Conservation (phyloP, 352 stramenopile species). For the Globisporangium yorkense region DNA sequence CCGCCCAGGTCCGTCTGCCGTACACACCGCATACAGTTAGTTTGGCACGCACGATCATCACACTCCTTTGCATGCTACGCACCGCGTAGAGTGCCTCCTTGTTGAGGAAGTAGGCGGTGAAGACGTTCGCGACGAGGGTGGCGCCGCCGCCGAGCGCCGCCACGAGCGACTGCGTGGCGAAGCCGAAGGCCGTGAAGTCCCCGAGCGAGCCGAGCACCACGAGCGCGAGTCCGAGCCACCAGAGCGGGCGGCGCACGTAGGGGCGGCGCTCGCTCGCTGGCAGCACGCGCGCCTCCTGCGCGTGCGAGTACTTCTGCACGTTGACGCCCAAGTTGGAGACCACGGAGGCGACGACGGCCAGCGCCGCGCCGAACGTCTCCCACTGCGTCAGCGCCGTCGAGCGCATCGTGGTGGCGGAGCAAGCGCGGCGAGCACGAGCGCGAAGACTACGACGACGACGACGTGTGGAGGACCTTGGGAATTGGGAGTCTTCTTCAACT, state of each 20-base stretch:
- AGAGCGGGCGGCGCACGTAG: conserved; percentile 85
- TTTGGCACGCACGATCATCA: neutral
- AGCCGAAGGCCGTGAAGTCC: conserved; percentile 87
- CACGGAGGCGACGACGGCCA: conserved; percentile 76
- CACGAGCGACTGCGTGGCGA: conserved; percentile 87
- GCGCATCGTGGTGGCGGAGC: neutral
- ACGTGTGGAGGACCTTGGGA: too few relatives aligned
- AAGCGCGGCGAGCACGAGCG: too few relatives aligned
- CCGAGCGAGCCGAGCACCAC: conserved; percentile 79
- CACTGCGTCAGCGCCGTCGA: conserved; percentile 43
- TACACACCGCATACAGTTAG: neutral
- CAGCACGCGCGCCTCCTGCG: conserved; percentile 34
- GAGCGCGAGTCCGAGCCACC: conserved; percentile 78
- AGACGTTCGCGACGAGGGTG: conserved; percentile 85
- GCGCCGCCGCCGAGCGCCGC: conserved; percentile 78
- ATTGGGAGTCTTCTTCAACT: too few relatives aligned
- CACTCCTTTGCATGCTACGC: conserved; percentile 5
- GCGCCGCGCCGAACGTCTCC: conserved; percentile 75
- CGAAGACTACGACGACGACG: too few relatives aligned
- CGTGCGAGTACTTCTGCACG: conserved; percentile 87
- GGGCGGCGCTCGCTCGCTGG: conserved; percentile 44
- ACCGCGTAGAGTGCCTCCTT: conserved; percentile 67
- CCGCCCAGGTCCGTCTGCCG: conserved; percentile 69
- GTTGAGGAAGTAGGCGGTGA: conserved; percentile 84
- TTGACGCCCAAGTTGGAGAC: conserved; percentile 89